Percentiles rank a stretch among this genome's conserved stretches.
Conservation (phyloP, 169 alveolate genomes). For the Cyclospora cayetanensis region DNA sequence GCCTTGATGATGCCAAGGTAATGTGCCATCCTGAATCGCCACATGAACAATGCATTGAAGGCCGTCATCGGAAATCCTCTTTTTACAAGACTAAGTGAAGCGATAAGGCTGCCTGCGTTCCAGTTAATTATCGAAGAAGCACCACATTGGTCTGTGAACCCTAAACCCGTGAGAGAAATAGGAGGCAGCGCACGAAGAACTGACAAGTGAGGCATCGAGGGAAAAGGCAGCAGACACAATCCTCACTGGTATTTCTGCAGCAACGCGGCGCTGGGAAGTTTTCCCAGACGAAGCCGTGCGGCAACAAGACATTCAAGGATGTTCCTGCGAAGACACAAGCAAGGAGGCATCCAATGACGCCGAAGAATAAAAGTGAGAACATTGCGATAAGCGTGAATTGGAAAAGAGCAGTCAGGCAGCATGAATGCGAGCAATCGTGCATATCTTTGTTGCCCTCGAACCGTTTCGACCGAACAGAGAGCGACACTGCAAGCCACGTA, state of each 20-base stretch:
- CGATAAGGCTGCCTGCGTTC: no score
- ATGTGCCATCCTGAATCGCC: conserved; percentile 80
- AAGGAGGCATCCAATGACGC: conserved; percentile 76
- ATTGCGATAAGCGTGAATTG: neutral
- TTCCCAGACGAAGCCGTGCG: conserved; percentile 85
- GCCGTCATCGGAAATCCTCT: neutral
- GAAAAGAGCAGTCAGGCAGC: no score
- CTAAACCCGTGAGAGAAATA: no score
- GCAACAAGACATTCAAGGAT: conserved; percentile 85
- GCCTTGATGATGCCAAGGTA: conserved; percentile 80
- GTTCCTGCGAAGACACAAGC: conserved; percentile 71
- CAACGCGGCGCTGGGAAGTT: conserved; percentile 79
- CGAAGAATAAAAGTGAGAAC: conserved; percentile 81
- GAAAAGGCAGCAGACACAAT: neutral
- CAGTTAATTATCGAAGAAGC: no score
- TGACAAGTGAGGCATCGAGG: neutral
- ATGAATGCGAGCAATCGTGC: neutral
- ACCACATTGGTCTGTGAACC: no score
- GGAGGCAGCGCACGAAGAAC: no score
- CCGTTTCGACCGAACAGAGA: no score
- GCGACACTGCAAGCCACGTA: no score
- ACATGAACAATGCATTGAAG: neutral
- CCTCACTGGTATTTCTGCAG: conserved; percentile 77
- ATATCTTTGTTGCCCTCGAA: no score
- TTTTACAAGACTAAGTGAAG: neutral